Evolutionary conservation across 1,139 yeast genomes (phyloP).

Genomic region (Geotrichum phurueaensis): DNA sequence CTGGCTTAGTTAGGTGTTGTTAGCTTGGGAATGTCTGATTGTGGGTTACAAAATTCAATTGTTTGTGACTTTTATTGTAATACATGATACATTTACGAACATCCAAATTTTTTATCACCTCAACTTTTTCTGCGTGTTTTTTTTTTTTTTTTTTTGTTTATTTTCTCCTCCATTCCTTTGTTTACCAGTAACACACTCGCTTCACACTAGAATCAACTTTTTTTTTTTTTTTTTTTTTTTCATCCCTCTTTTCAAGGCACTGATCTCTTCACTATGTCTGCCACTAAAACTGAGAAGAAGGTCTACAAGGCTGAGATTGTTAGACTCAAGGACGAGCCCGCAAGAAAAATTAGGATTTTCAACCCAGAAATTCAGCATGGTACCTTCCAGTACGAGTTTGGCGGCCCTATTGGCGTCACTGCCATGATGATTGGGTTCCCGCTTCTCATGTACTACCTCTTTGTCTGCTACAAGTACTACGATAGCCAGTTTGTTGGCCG

Average conservation of each 20-base stretch:
- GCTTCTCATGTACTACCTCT: conserved; percentile 89
- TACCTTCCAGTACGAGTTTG: conserved; percentile 62
- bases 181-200: not conserved
- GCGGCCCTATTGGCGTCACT: conserved; percentile 86
- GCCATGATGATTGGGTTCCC: conserved; percentile 97
- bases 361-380: conserved; percentile 18
- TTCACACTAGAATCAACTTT: not conserved
- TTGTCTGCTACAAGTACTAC: conserved; percentile 82
- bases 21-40: not conserved
- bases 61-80: not conserved
- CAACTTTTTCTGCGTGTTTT: not conserved
- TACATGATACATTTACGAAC: not conserved
- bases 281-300: not conserved
- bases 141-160: not conserved
- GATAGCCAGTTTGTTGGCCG: conserved; percentile 71
- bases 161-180: not conserved
- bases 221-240: too few species aligned
- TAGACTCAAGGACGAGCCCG: conserved; percentile 6
- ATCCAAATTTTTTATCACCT: not conserved
- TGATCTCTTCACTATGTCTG: not conserved
- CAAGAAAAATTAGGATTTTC: conserved; percentile 7
- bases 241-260: not conserved
- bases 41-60: not conserved
- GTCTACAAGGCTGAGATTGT: conserved; percentile 7
- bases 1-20: not conserved